Base-by-base conservation (phyloP, 1,284 basidiomycete genomes). In the Ceratobasidium sp. region DNA sequence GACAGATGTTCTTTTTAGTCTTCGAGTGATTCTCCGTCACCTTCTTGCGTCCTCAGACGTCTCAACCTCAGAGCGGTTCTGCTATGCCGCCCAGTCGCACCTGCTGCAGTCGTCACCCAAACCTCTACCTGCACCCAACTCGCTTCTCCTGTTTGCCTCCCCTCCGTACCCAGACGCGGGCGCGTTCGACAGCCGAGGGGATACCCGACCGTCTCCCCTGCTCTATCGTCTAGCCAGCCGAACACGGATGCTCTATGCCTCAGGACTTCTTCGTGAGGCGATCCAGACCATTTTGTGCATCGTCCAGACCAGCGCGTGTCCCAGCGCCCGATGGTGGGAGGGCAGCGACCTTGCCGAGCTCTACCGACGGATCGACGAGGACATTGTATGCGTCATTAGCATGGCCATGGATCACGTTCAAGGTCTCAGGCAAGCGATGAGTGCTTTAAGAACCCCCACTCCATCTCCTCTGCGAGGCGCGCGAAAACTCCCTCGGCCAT, bases 201-300 rank as follows among this genome's bases (percentile, higher is more conserved):
- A 71, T 43, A 61, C 67, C 57, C 67, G 46, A 28, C 67, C 67
- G 38, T 59, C 67, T 2, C 67, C 67, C 55, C 57, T 71, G 30
- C 67, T 71, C 46, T 71, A 71, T 49, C 67, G 67, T 57, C 55
- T 71, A 61, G 67, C 67, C 44, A 59, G 55, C 47, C 67, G 67
- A 71, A 59, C 57, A 35, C 54, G 67, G 43, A 71, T 71, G 67
- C 67, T 71, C 30, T 71, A 71, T 35, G 55, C 67, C 41, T 71
- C 67, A n/a, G 67, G 67, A 35, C 55, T 71, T n/a, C 55, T 59
- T 61, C 26, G 44, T 30, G 67, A 71, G 67, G 67, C 67, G 18
- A 59, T 71, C 67, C 67, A 71, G 35, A 71, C 67, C 2, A 61
- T 71, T 30, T 23, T 61, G 18, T 61, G 57, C 55, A 71, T 71